Percentiles rank a stretch among this genome's conserved stretches.
These are phyloP conservation scores for Malus hybrid DNA, from an alignment of 331 rosid species.

Conservation along the genomic window DNA sequence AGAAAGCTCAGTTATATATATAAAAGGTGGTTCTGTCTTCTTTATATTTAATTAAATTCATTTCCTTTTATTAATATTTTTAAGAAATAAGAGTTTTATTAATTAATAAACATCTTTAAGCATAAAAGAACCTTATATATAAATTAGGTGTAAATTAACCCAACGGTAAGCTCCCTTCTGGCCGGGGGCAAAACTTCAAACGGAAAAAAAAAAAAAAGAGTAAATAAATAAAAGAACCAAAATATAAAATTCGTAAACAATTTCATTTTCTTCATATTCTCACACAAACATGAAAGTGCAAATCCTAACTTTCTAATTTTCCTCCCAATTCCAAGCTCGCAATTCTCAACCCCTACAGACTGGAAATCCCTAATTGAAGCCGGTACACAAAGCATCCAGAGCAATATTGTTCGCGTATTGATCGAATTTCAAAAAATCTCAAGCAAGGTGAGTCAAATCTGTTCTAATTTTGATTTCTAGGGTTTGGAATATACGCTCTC, in stretches of 20 bases:
- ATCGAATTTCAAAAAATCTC: background rate
- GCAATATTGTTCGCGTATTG: background rate
- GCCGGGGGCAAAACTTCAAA: background rate
- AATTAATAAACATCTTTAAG: no score
- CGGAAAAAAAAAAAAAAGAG: background rate
- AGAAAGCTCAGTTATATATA: no score
- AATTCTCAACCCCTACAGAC: background rate
- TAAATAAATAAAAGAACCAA: background rate
- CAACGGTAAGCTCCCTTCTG: background rate
- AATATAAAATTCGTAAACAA: background rate
- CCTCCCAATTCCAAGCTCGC: slow-evolving; percentile 1
- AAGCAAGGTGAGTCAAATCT: slow-evolving; percentile 28
- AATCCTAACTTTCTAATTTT: slow-evolving; percentile 4
- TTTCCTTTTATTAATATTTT: no score
- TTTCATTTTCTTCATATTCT: slow-evolving; percentile 2
- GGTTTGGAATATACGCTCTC: slow-evolving; percentile 9
- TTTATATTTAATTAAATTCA: no score
- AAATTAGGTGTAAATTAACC: background rate
- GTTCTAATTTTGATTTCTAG: slow-evolving; percentile 19
- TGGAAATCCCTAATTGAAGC: slow-evolving; percentile 3
- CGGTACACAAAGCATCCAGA: background rate
- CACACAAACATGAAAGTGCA: slow-evolving; percentile 22
- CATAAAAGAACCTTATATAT: no score
- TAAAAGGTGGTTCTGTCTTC: no score
- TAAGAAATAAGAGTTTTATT: no score